Percentiles rank a stretch among this genome's conserved stretches.
phyloP scores from a whole-genome alignment of 768 basidiomycete species.

The Porphyrellus cyaneotinctus region DNA sequence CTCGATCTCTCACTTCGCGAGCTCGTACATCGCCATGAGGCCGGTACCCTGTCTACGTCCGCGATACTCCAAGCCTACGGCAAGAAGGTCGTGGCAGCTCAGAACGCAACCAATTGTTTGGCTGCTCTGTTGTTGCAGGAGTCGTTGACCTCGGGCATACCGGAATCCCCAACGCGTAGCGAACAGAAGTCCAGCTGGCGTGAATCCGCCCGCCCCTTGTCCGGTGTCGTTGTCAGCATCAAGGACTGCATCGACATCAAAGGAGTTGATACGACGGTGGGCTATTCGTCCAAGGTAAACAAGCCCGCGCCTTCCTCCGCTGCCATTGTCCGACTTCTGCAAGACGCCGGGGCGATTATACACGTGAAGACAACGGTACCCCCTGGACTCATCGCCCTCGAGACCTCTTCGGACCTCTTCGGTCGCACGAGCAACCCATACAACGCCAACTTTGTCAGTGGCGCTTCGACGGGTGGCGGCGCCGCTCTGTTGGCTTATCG shows the following conservation, averaged over 20 bases:
- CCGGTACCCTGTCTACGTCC: constrained; percentile 24
- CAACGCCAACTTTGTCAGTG: constrained; percentile 38
- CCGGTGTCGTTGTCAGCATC: constrained; percentile 47
- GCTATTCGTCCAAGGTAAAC: constrained; percentile 37
- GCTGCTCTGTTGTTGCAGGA: constrained; percentile 43
- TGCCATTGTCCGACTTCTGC: constrained; percentile 38
- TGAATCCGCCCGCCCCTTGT: constrained; percentile 26
- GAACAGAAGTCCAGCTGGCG: not conserved
- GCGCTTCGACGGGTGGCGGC: constrained; percentile 52
- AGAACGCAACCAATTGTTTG: constrained; percentile 47
- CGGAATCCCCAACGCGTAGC: constrained; percentile 6
- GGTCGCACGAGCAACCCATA: constrained; percentile 48
- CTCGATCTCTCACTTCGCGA: constrained; percentile 36
- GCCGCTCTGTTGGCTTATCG: constrained; percentile 45
- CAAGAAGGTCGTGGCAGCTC: constrained; percentile 37
- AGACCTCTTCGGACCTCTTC: constrained; percentile 42
- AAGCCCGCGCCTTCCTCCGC: constrained; percentile 34
- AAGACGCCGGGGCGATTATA: constrained; percentile 40
- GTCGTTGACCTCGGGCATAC: constrained; percentile 8
- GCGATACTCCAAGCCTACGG: constrained; percentile 39
- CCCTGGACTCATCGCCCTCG: constrained; percentile 38
- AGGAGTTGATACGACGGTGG: constrained; percentile 45
- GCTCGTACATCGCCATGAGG: constrained; percentile 32
- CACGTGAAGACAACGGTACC: constrained; percentile 44
- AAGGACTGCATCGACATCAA: constrained; percentile 46